Evolutionary conservation across 2,329 filamentous ascomycete species (phyloP), one percentile per base, ranked within the genome.

Genomic region (Stromatinia cepivora): DNA sequence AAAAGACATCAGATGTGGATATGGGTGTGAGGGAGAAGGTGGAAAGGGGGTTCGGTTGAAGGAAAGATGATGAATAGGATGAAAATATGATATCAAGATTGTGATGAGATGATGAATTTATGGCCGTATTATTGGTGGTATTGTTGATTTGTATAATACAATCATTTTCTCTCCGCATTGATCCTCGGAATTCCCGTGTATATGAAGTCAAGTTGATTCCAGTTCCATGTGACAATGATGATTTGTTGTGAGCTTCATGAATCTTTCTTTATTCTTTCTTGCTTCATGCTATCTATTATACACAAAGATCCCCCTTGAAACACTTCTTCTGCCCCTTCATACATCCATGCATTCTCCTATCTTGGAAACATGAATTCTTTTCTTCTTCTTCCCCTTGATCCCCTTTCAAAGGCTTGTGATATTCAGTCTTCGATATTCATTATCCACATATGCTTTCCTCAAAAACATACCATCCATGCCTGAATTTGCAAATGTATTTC

Each of bases 391-490:
- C 62, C 45, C 36, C 15, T 42, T 10, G 8, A 45, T 39, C 48
- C 50, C 42, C 20, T 56, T n/a, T n/a, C 7, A 10, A 42, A 28
- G 62, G 48, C 42, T 50, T 46, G 42, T 22, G 1, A 28, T 22
- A 52, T 59, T 48, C 54, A 46, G 53, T 48, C 54, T 39, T 67
- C 54, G 45, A 42, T 59, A 17, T 50, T 39, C 54, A 61, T 67
- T 67, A 67, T 67, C 31, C 53, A 52, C 65, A 17, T 52, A 67
- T 59, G 45, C 46, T 48, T 31, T 22, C 46, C 22, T 50, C 22
- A 61, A 67, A 36, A 59, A 42, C 36, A 39, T 42, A 48, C 65
- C 54, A 67, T 61, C 31, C 54, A 42, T 67, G 34, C 54, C 31
- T 59, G 42, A 36, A 46, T 61, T 39, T 39, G 53, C 46, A 50